phyloP scores from a whole-genome alignment of 2,329 filamentous ascomycete species.

The Rutstroemia sp. region DNA sequence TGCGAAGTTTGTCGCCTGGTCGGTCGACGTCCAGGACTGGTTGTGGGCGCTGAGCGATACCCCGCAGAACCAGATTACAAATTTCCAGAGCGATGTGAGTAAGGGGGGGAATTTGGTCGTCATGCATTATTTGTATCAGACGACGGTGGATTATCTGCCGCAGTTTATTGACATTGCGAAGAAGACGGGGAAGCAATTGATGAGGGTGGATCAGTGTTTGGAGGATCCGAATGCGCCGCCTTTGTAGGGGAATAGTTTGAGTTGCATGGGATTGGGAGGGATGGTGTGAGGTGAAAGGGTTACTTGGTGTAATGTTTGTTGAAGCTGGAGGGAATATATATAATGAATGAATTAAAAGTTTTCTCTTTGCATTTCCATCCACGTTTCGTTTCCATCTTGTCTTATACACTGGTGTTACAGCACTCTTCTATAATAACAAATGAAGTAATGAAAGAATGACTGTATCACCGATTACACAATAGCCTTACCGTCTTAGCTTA shows the following conservation, averaged over 20 bases:
- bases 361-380: too few relatives aligned
- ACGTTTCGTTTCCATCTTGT: too few relatives aligned
- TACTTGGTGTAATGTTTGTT: too few relatives aligned
- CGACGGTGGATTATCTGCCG: slow-evolving; percentile 55
- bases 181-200: slow-evolving; percentile 54
- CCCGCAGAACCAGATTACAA: slow-evolving; percentile 58
- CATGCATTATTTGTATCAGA: slow-evolving; percentile 61
- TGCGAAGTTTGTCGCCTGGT: slow-evolving; percentile 59
- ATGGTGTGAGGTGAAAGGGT: too few relatives aligned
- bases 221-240: slow-evolving; percentile 52
- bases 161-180: slow-evolving; percentile 61
- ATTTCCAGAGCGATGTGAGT: slow-evolving; percentile 55
- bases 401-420: too few relatives aligned
- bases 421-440: too few relatives aligned
- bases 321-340: too few relatives aligned
- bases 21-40: slow-evolving; percentile 66
- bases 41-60: slow-evolving; percentile 54
- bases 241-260: slow-evolving; percentile 12
- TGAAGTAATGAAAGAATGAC: too few relatives aligned
- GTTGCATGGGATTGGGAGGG: too few relatives aligned
- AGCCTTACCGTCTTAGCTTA: too few relatives aligned
- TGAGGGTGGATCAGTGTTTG: slow-evolving; percentile 62
- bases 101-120: slow-evolving; percentile 59
- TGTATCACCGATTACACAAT: too few relatives aligned
- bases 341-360: too few relatives aligned